Conservation (phyloP, 306 rosid species). For the Castanea crenata region DNA sequence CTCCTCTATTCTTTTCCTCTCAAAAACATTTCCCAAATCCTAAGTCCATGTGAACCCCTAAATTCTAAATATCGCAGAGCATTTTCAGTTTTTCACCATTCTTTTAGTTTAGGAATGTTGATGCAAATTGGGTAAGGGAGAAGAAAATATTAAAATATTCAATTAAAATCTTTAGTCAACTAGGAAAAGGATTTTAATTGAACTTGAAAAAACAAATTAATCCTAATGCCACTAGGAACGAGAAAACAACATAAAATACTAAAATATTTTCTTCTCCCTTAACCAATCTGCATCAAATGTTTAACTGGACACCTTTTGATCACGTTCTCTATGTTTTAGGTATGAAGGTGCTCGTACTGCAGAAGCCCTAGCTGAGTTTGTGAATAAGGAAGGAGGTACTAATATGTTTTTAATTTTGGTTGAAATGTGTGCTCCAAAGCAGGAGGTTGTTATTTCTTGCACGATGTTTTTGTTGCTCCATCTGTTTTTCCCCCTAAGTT, state of each 20-base stretch:
- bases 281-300: no score
- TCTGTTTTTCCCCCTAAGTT: not conserved
- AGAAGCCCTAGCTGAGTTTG: conserved; percentile 73
- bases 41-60: not conserved
- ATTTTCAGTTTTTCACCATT: not conserved
- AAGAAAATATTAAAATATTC: no score
- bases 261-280: no score
- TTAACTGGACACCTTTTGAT: conserved; percentile 11
- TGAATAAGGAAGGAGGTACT: conserved; percentile 73
- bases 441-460: not conserved
- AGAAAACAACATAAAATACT: no score
- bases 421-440: not conserved
- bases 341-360: conserved; percentile 77
- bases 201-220: no score
- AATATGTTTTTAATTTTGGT: conserved; percentile 9
- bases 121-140: no score
- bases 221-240: no score
- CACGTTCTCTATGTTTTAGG: conserved; percentile 38
- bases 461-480: conserved; percentile 6
- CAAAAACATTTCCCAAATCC: not conserved
- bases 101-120: not conserved
- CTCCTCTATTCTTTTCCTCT: not conserved
- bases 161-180: no score
- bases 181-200: no score
- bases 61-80: not conserved